Percentiles rank a stretch among this genome's conserved stretches.
Evolutionary conservation across 2,329 filamentous ascomycete genomes (phyloP).

Genomic region (Zelopaecilomyces penicillatus): DNA sequence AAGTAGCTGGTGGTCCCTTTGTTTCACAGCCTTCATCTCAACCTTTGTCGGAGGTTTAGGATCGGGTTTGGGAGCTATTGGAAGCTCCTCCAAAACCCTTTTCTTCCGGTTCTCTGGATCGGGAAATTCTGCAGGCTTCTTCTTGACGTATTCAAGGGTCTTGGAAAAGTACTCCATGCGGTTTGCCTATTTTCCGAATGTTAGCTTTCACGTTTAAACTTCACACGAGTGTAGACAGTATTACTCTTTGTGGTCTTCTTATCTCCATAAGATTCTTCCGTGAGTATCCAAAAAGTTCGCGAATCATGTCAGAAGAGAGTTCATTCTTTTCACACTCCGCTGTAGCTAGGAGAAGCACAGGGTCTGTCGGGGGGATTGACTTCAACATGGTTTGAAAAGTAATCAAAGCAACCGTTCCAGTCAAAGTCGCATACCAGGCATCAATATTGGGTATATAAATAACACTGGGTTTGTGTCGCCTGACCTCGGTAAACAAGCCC

Average conservation of each 20-base stretch:
- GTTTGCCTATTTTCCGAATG: slow-evolving; percentile 31
- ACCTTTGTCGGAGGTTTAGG: slow-evolving; percentile 62
- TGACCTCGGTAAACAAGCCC: slow-evolving; percentile 83
- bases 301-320: slow-evolving; percentile 55
- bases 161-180: slow-evolving; percentile 74
- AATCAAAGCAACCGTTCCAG: slow-evolving; percentile 59
- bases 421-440: slow-evolving; percentile 65
- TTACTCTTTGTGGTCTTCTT: slow-evolving; percentile 53
- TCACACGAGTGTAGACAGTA: slow-evolving; percentile 2
- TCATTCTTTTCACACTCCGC: slow-evolving; percentile 61
- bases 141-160: slow-evolving; percentile 68
- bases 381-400: slow-evolving; percentile 78
- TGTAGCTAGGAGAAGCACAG: slow-evolving; percentile 79
- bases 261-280: slow-evolving; percentile 68
- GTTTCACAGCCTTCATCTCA: slow-evolving; percentile 71
- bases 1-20: slow-evolving; percentile 72
- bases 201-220: not conserved
- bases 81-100: slow-evolving; percentile 68
- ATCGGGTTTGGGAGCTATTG: slow-evolving; percentile 65
- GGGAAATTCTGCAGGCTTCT: slow-evolving; percentile 76
- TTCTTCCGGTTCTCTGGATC: slow-evolving; percentile 81
- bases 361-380: slow-evolving; percentile 81
- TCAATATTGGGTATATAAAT: slow-evolving; percentile 91
- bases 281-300: slow-evolving; percentile 79
- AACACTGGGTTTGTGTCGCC: slow-evolving; percentile 89